Evolutionary conservation across 805 yeast genomes (phyloP).

Genomic region (Zygotorulaspora chibaensis): DNA sequence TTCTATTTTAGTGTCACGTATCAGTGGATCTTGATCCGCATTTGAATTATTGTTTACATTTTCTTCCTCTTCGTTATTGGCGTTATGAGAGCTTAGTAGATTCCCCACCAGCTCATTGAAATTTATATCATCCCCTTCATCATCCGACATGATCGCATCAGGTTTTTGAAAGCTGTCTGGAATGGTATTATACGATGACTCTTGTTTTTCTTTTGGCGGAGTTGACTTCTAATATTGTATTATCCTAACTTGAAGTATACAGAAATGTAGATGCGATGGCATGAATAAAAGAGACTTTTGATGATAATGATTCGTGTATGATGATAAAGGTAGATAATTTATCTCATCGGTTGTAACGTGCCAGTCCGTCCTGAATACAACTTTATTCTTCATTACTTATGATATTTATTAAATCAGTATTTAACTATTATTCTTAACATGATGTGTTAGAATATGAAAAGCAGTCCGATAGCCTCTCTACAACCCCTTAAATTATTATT

Average conservation of each 20-base stretch:
- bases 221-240: too few relatives aligned
- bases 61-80: conserved; percentile 4
- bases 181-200: too few relatives aligned
- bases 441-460: too few relatives aligned
- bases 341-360: too few relatives aligned
- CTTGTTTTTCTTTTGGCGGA: too few relatives aligned
- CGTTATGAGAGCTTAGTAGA: conserved; percentile 28
- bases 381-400: too few relatives aligned
- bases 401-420: too few relatives aligned
- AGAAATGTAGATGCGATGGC: not conserved
- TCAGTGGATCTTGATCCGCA: conserved; percentile 2
- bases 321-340: not conserved
- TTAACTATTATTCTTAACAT: too few relatives aligned
- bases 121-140: conserved; percentile 31
- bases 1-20: conserved; percentile 3
- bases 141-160: conserved; percentile 19
- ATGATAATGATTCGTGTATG: not conserved
- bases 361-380: too few relatives aligned
- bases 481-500: too few relatives aligned
- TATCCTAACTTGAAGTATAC: too few relatives aligned
- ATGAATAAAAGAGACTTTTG: not conserved
- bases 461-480: too few relatives aligned
- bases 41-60: not conserved
- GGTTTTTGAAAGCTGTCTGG: not conserved
- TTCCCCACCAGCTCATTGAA: conserved; percentile 34